These are phyloP conservation scores for Saccharomyces uvarum DNA, from an alignment of 1,139 yeast genomes.

Conservation along the genomic window DNA sequence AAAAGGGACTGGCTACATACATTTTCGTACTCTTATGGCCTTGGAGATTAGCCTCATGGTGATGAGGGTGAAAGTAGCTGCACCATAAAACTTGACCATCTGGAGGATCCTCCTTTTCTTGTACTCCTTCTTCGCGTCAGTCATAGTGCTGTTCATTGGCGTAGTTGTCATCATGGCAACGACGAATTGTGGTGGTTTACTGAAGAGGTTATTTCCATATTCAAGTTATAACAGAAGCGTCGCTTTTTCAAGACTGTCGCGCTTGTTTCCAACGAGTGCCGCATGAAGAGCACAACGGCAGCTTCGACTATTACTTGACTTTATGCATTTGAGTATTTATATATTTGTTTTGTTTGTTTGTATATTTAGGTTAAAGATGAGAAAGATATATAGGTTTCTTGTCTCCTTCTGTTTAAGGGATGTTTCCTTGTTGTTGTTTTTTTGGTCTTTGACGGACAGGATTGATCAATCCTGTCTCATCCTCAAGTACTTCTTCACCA, in stretches of 20 bases:
- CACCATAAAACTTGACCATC: conserved; percentile 62
- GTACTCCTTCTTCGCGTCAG: conserved; percentile 23
- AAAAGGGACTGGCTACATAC: conserved; percentile 31
- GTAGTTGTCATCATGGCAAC: not conserved
- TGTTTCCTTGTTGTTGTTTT: not conserved
- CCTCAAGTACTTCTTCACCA: conserved; percentile 75
- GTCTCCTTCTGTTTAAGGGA: not conserved
- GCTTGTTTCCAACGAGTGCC: not conserved
- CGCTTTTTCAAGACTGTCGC: not conserved
- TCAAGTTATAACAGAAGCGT: not conserved
- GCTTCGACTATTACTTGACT: not conserved
- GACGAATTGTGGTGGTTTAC: not conserved
- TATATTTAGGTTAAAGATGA: conserved; percentile 1
- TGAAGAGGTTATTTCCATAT: not conserved
- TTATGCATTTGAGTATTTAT: conserved; percentile 3
- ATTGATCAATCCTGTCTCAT: conserved; percentile 76
- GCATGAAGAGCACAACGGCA: not conserved
- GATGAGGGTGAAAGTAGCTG: conserved; percentile 63
- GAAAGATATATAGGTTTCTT: not conserved
- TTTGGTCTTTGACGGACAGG: not conserved
- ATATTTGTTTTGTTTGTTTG: conserved; percentile 5
- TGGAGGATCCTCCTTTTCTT: conserved; percentile 58
- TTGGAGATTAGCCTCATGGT: conserved; percentile 69
- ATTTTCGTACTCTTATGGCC: conserved; percentile 67
- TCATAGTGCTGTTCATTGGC: not conserved